These are phyloP conservation scores for Dendrobium chrysotoxum DNA, from an alignment of 106 monocot genomes.

Conservation along the genomic window DNA sequence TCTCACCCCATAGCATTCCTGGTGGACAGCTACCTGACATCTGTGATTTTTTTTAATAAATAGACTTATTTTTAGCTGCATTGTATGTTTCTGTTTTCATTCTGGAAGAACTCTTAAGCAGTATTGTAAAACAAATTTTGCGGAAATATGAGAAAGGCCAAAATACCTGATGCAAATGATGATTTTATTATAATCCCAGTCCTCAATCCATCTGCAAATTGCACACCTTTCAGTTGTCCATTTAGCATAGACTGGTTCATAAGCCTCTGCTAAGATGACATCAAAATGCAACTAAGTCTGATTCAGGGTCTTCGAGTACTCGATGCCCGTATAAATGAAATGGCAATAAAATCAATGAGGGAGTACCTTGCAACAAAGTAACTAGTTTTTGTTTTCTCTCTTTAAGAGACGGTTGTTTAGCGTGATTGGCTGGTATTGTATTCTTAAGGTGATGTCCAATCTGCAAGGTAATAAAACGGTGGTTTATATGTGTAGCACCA, in stretches of 20 bases:
- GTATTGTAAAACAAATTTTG: background rate
- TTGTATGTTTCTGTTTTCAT: background rate
- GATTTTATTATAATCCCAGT: constrained; percentile 99
- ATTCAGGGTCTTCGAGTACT: background rate
- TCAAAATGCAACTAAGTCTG: background rate
- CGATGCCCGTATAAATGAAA: background rate
- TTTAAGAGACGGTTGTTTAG: constrained; percentile 47
- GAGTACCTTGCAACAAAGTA: constrained; percentile 52
- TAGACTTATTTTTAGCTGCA: background rate
- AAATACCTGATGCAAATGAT: constrained; percentile 90
- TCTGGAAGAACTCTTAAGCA: background rate
- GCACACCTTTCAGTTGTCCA: constrained; percentile 99
- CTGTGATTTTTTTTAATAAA: constrained; percentile 23
- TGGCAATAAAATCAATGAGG: background rate
- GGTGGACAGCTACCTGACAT: constrained; percentile 98
- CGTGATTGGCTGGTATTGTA: constrained; percentile 20
- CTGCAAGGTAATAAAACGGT: constrained; percentile 25
- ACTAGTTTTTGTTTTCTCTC: constrained; percentile 62
- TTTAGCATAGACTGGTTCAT: constrained; percentile 73
- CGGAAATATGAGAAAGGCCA: background rate
- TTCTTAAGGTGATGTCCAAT: constrained; percentile 40
- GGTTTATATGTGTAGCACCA: too few species aligned
- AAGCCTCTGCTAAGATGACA: constrained; percentile 44
- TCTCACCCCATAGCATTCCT: constrained; percentile 97
- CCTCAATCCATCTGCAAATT: constrained; percentile 98